Conservation (phyloP, 495 filamentous ascomycete genomes). For the Clohesyomyces aquaticus region DNA sequence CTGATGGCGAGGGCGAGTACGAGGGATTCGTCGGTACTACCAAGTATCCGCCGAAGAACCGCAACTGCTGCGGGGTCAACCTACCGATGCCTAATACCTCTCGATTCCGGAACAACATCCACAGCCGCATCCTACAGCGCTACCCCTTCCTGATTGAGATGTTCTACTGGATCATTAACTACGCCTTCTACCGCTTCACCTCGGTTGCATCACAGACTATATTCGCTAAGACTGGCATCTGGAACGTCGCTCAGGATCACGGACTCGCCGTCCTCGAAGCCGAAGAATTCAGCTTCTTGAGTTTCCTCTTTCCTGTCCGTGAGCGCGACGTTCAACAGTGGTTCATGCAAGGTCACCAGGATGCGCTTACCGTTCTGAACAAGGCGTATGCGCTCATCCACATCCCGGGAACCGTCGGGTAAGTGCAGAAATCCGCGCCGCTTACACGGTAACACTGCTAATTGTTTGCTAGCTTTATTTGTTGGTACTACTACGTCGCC, state of each 20-base stretch:
- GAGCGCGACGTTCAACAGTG: conserved; percentile 62
- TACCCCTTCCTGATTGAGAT: conserved; percentile 45
- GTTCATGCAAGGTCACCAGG: conserved; percentile 62
- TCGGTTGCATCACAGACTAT: conserved; percentile 62
- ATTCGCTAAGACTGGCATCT: conserved; percentile 63
- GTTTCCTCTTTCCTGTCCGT: conserved; percentile 59
- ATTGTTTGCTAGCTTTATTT: conserved; percentile 56
- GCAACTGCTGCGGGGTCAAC: conserved; percentile 51
- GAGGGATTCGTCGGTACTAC: conserved; percentile 37
- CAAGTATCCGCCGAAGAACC: conserved; percentile 54
- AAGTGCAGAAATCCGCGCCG: conserved; percentile 38
- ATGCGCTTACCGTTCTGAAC: conserved; percentile 62
- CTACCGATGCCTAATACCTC: conserved; percentile 63
- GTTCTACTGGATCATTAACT: conserved; percentile 56
- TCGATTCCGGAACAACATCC: conserved; percentile 58
- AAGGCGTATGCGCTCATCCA: conserved; percentile 67
- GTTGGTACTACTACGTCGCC: conserved; percentile 68
- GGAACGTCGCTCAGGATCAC: conserved; percentile 68
- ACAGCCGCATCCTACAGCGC: conserved; percentile 55
- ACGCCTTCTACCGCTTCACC: conserved; percentile 65
- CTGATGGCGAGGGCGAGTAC: conserved; percentile 44
- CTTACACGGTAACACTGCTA: neutral
- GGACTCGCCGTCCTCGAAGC: conserved; percentile 64
- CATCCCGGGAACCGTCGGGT: conserved; percentile 69
- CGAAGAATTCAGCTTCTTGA: conserved; percentile 59